A percentile compares a stretch with the other conserved stretches of the same genome.
Conservation (phyloP, 805 yeast genomes). For the Diddensiella santjacobensis region DNA sequence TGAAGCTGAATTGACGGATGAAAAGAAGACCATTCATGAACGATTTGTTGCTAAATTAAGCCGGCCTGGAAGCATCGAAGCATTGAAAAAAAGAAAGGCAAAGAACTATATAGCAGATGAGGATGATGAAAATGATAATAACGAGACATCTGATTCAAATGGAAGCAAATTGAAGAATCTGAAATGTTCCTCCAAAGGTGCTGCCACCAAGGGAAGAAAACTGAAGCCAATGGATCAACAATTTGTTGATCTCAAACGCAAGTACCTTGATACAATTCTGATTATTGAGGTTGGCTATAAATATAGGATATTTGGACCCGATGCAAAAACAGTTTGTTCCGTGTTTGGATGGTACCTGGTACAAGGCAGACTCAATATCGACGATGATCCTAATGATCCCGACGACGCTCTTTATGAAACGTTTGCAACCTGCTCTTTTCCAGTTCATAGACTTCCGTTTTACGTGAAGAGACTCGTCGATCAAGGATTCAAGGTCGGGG, state of each 20-base stretch:
- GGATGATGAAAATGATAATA: not conserved
- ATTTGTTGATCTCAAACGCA: conserved; percentile 58
- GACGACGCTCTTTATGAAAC: conserved; percentile 49
- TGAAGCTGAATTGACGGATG: not conserved
- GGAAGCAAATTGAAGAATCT: not conserved
- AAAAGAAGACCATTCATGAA: not conserved
- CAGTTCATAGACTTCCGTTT: conserved; percentile 67
- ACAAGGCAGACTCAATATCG: conserved; percentile 60
- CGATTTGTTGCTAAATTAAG: conserved; percentile 12
- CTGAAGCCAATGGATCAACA: conserved; percentile 82
- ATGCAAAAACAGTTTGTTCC: conserved; percentile 67
- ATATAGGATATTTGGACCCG: conserved; percentile 80
- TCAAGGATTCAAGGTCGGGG: conserved; percentile 76
- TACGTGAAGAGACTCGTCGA: conserved; percentile 71
- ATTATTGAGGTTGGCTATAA: conserved; percentile 91
- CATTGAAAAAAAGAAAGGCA: not conserved
- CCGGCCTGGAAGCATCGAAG: conserved; percentile 16
- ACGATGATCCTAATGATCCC: conserved; percentile 41
- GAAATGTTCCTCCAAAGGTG: not conserved
- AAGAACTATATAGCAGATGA: not conserved
- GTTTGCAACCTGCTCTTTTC: conserved; percentile 83
- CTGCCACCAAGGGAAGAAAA: conserved; percentile 24
- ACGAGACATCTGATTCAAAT: not conserved
- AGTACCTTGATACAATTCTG: conserved; percentile 62
- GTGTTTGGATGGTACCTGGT: conserved; percentile 58